Evolutionary conservation across 2,329 filamentous ascomycete genomes (phyloP).

Genomic region (Bretziella fagacearum): DNA sequence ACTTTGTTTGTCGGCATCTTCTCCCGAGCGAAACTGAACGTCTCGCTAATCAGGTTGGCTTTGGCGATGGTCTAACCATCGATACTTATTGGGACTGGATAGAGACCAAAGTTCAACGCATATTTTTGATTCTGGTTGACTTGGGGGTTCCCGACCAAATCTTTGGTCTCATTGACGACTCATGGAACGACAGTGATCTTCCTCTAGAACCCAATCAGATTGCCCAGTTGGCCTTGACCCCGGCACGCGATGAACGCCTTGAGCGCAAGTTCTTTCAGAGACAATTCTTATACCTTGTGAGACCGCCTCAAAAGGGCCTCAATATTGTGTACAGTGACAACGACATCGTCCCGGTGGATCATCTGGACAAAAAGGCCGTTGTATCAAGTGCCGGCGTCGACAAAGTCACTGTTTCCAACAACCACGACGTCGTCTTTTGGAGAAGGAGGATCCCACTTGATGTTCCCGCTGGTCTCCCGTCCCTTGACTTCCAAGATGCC

Average conservation of each 20-base stretch:
- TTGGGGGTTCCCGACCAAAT: slow-evolving; percentile 56
- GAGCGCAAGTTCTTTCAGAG: slow-evolving; percentile 52
- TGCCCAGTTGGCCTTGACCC: slow-evolving; percentile 42
- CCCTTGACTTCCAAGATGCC: slow-evolving; percentile 42
- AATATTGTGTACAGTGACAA: slow-evolving; percentile 48
- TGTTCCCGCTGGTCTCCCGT: slow-evolving; percentile 26
- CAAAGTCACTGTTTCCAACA: slow-evolving; percentile 45
- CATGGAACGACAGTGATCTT: slow-evolving; percentile 61
- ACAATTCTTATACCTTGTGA: slow-evolving; percentile 55
- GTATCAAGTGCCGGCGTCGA: slow-evolving; percentile 28
- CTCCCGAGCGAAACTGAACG: slow-evolving; percentile 44
- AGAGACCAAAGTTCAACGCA: slow-evolving; percentile 45
- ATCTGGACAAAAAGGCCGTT: slow-evolving; percentile 40
- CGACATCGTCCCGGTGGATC: slow-evolving; percentile 53
- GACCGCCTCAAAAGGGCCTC: slow-evolving; percentile 40
- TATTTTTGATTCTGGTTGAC: slow-evolving; percentile 56
- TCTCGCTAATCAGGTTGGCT: slow-evolving; percentile 45
- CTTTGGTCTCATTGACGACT: slow-evolving; percentile 57
- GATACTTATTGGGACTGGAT: slow-evolving; percentile 70
- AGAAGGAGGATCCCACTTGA: slow-evolving; percentile 36
- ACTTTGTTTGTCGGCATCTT: slow-evolving; percentile 49
- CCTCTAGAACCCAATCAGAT: slow-evolving; percentile 51
- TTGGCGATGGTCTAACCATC: slow-evolving; percentile 50
- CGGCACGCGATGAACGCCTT: slow-evolving; percentile 41
- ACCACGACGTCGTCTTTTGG: slow-evolving; percentile 38